Evolutionary conservation across 1,139 yeast species (phyloP), one percentile per base, ranked within the genome.

Genomic region (Blastobotrys indianensis): DNA sequence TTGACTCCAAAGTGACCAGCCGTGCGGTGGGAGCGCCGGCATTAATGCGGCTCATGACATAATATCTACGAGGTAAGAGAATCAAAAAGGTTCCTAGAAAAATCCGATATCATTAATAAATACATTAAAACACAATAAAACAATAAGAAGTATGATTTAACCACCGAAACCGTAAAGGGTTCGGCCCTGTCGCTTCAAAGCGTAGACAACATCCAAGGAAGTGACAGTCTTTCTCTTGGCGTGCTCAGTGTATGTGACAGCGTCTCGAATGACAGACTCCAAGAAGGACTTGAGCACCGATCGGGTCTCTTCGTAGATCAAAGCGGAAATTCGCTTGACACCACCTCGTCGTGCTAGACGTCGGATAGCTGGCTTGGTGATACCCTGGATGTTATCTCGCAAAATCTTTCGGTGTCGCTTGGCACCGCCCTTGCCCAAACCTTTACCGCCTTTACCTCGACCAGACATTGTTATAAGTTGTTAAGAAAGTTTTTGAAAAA

Each of bases 341-440:
- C 98, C 98, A 77, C 98, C 98, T 85, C 98, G 88, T 83, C 98
- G 92, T 54, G 98, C 98, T 67, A 92, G 85, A 85, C 98, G 94
- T 80, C 98, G 88, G 71, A 92, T 92, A 67, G 98, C 98, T 70
- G 98, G 98, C 82, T 92, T 92, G 59, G 98, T 92, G 71, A 92
- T 92, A 80, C 98, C 98, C 78, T 90, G 97, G 62, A 92, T 92
- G 90, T 92, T 92, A 74, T 92, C 98, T 81, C 98, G 90, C 65
- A 90, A 81, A 75, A 92, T 87, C 86, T 90, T 90, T 83, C 98
- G 86, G 90, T 92, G 98, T 77, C 97, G 92, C 83, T 92, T 92
- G 66, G 98, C 97, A 79, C 98, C 98, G 75, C 73, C 97, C 77
- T 92, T 92, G 69, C 98, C 98, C 67, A 90, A 80, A 75, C 97